A percentile compares a stretch with the other conserved stretches of the same genome.
phyloP scores from a whole-genome alignment of 331 rosid genomes.

The Phaseolus coccineus region DNA sequence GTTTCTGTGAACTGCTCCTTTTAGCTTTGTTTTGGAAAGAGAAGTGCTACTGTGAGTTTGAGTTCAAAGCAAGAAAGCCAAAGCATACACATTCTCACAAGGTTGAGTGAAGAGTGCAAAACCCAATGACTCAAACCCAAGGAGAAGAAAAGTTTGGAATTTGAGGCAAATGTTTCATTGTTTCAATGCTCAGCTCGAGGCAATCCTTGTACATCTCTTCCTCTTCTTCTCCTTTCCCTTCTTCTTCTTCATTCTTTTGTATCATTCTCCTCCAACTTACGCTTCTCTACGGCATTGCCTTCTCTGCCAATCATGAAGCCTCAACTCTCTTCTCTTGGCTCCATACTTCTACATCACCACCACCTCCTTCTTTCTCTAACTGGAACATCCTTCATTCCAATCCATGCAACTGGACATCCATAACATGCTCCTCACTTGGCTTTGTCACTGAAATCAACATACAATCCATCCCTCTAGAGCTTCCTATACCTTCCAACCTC shows the following conservation, averaged over 20 bases:
- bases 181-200: conserved; percentile 65
- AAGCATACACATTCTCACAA: conserved; percentile 44
- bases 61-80: conserved; percentile 79
- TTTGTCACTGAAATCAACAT: conserved; percentile 74
- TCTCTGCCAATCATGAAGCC: conserved; percentile 75
- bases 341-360: conserved; percentile 59
- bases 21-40: conserved; percentile 41
- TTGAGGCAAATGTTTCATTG: conserved; percentile 70
- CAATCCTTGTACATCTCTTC: conserved; percentile 52
- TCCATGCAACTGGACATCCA: conserved; percentile 94
- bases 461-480: conserved; percentile 68
- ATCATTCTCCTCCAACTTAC: conserved; percentile 48
- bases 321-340: conserved; percentile 85
- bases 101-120: conserved; percentile 56
- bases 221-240: conserved; percentile 35
- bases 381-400: conserved; percentile 71
- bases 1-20: conserved; percentile 2
- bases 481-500: conserved; percentile 71
- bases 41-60: conserved; percentile 54
- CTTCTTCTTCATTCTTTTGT: conserved; percentile 43
- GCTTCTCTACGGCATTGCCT: conserved; percentile 48
- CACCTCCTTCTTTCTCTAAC: conserved; percentile 61
- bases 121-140: conserved; percentile 68
- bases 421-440: conserved; percentile 70
- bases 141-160: conserved; percentile 59